Evolutionary conservation across 305 asterid genomes (phyloP).

Genomic region (Fraxinus paxiana): DNA sequence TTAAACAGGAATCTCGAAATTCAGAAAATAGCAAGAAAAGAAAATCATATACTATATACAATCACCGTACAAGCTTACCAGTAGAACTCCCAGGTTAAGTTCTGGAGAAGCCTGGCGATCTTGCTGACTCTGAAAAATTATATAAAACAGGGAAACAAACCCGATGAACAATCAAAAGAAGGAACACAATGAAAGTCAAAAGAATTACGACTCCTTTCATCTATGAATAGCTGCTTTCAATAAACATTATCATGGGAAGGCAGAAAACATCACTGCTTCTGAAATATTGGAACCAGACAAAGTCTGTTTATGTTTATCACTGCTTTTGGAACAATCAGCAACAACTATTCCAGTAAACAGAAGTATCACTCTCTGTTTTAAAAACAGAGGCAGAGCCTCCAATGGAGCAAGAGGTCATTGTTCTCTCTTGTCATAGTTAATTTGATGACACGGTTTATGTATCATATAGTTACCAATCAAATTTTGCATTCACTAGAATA

Average conservation of each 20-base stretch:
- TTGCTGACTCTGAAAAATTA: conserved; percentile 42
- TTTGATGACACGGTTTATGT: not conserved
- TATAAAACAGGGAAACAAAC: not conserved
- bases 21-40: not conserved
- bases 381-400: not conserved
- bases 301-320: not conserved
- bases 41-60: not conserved
- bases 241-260: not conserved
- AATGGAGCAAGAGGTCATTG: not conserved
- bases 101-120: conserved; percentile 58
- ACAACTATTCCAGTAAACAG: not conserved
- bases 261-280: not conserved
- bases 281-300: not conserved
- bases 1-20: not conserved
- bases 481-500: not conserved
- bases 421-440: not conserved
- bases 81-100: conserved; percentile 76
- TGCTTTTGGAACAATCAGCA: not conserved
- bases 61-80: conserved; percentile 44
- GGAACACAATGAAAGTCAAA: not conserved
- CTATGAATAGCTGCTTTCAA: not conserved
- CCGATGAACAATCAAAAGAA: not conserved
- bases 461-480: conserved; percentile 4
- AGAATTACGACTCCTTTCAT: not conserved
- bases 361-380: not conserved